These are phyloP conservation scores for Dioszegia aurantiaca DNA, from an alignment of 768 basidiomycete genomes.

Conservation along the genomic window DNA sequence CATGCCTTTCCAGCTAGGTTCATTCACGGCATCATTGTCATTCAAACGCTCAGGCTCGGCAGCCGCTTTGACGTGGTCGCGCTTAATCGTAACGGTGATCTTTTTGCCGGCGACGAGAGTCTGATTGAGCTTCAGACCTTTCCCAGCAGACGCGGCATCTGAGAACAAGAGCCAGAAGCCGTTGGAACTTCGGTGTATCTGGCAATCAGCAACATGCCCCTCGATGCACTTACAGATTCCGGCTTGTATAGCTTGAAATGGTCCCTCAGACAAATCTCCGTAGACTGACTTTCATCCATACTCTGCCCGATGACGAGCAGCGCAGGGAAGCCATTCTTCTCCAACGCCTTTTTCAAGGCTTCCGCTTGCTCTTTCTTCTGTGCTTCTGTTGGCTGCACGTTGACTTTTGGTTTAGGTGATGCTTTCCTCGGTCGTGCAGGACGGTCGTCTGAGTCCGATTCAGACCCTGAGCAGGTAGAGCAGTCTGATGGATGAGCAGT, in stretches of 20 bases:
- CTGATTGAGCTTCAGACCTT: slow-evolving; percentile 61
- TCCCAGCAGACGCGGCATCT: slow-evolving; percentile 63
- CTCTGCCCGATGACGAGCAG: slow-evolving; percentile 33
- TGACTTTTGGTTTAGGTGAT: too few species aligned
- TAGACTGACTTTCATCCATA: too few species aligned
- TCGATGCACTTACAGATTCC: slow-evolving; percentile 61
- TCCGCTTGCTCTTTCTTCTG: background rate
- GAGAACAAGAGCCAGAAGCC: slow-evolving; percentile 82
- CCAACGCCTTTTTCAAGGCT: slow-evolving; percentile 22
- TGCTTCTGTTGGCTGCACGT: too few species aligned
- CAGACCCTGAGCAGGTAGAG: background rate
- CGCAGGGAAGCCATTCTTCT: slow-evolving; percentile 37
- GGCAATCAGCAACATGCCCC: too few species aligned
- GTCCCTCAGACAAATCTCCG: too few species aligned
- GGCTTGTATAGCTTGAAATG: slow-evolving; percentile 72
- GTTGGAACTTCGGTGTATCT: slow-evolving; percentile 69
- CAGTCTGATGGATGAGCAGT: too few species aligned
- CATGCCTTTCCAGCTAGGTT: too few species aligned
- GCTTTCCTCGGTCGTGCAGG: too few species aligned
- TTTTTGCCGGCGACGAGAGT: slow-evolving; percentile 37
- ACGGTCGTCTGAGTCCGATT: too few species aligned
- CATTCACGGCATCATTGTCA: too few species aligned
- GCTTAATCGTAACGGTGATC: slow-evolving; percentile 32
- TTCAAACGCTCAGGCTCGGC: too few species aligned
- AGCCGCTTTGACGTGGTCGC: slow-evolving; percentile 8